Evolutionary conservation across 306 rosid species (phyloP), one percentile per base, ranked within the genome.

Genomic region (Benincasa hispida): DNA sequence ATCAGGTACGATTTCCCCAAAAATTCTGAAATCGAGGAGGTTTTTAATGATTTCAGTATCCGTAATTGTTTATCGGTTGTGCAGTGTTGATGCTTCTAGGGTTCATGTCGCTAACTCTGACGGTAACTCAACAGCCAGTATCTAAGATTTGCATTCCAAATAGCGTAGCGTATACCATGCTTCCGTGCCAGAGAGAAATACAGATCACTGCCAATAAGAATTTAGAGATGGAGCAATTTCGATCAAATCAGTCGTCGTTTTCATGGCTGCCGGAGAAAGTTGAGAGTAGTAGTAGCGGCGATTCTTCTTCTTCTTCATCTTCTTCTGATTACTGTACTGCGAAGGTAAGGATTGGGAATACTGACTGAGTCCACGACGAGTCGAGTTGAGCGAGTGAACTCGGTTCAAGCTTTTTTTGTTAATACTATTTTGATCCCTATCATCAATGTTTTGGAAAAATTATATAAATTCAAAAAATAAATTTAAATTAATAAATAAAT

Each of bases 11-110:
- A 1, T 10, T 34, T 47, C 34, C 55, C 10, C 48, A 42, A 42
- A 42, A 35, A 17, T 10, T 35, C 35, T 61, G 63, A 17, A 39
- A n/a, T 66, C 51, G 47, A n/a, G n/a, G n/a, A n/a, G n/a, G n/a
- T n/a, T n/a, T n/a, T n/a, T n/a, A n/a, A n/a, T n/a, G n/a, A n/a
- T n/a, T n/a, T n/a, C n/a, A n/a, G n/a, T n/a, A n/a, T n/a, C n/a
- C n/a, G n/a, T n/a, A n/a, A n/a, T n/a, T n/a, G n/a, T n/a, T n/a
- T n/a, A n/a, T n/a, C n/a, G n/a, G 21, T 2, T 39, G n/a, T 27
- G 79, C 88, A 88, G 92, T 83, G 70, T 77, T 86, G 78, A 86
- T 84, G 50, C 70, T 84, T 13, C 77, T 88, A 60, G 92, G 92
- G 8, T 86, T 88, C 24, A 86, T 86, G 88, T 88, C 92, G 3